Percentiles rank a stretch among this genome's conserved stretches.
Evolutionary conservation across 2,329 filamentous ascomycete genomes (phyloP).

Genomic region (Ophiostoma quercus): DNA sequence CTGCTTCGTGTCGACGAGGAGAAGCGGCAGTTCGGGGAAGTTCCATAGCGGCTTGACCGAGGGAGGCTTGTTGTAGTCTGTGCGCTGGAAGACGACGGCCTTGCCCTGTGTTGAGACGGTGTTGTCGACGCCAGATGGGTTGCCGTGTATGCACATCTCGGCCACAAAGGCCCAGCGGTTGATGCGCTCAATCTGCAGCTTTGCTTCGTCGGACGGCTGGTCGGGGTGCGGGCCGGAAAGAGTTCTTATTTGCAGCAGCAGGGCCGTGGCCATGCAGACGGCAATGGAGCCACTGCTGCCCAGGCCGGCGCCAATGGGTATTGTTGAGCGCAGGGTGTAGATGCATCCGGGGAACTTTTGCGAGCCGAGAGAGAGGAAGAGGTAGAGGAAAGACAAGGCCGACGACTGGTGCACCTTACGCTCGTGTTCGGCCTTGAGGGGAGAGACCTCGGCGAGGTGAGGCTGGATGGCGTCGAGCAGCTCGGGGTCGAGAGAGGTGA

Average conservation of each 20-base stretch:
- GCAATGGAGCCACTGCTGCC: slow-evolving; percentile 93
- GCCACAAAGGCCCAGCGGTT: slow-evolving; percentile 97
- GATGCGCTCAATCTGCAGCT: slow-evolving; percentile 85
- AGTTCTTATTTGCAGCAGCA: slow-evolving; percentile 82
- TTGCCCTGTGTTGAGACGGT: slow-evolving; percentile 92
- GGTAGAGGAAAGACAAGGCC: slow-evolving; percentile 82
- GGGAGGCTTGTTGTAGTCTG: slow-evolving; percentile 71
- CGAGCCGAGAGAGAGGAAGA: slow-evolving; percentile 81
- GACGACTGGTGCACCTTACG: slow-evolving; percentile 82
- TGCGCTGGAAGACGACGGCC: slow-evolving; percentile 82
- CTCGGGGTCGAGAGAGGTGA: slow-evolving; percentile 77
- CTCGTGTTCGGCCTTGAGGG: slow-evolving; percentile 58
- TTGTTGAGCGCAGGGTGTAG: slow-evolving; percentile 88
- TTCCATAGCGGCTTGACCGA: slow-evolving; percentile 70
- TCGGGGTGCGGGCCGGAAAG: slow-evolving; percentile 87
- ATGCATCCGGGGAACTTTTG: slow-evolving; percentile 73
- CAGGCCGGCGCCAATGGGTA: slow-evolving; percentile 85
- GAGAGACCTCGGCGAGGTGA: slow-evolving; percentile 67
- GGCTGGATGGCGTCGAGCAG: slow-evolving; percentile 76
- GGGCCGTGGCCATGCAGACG: slow-evolving; percentile 77
- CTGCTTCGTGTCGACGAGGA: slow-evolving; percentile 85
- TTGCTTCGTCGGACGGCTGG: slow-evolving; percentile 81
- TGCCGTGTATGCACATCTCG: slow-evolving; percentile 96
- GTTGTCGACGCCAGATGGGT: slow-evolving; percentile 94
- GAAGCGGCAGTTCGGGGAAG: slow-evolving; percentile 85